A percentile compares a stretch with the other conserved stretches of the same genome.
Conservation (phyloP, 768 basidiomycete species). For the Gautieria morchelliformis region DNA sequence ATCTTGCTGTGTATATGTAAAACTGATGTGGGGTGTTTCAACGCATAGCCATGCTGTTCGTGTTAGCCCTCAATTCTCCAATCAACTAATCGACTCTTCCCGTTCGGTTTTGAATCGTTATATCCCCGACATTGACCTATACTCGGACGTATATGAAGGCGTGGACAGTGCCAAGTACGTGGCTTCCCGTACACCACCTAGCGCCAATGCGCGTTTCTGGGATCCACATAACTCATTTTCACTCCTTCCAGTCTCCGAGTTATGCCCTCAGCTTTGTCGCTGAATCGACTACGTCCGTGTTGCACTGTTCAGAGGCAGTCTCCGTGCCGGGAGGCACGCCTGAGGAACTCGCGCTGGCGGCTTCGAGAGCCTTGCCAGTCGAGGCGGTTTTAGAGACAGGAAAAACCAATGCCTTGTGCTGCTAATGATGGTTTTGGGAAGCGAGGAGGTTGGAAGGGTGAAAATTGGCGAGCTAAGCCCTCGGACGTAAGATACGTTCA, state of each 20-base stretch:
- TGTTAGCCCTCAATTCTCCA: conserved; percentile 94
- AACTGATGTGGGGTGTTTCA: conserved; percentile 3
- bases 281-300: conserved; percentile 82
- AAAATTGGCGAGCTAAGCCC: conserved; percentile 75
- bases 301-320: conserved; percentile 81
- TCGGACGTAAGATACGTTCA: conserved; percentile 52
- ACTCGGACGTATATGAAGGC: conserved; percentile 97
- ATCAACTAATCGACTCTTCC: conserved; percentile 92
- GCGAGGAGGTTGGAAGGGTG: conserved; percentile 91
- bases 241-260: conserved; percentile 70
- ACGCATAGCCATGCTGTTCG: conserved; percentile 82
- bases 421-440: conserved; percentile 90
- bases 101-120: conserved; percentile 90
- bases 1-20: no score
- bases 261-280: conserved; percentile 87
- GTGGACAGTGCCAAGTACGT: conserved; percentile 94
- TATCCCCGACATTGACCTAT: conserved; percentile 96
- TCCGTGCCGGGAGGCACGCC: conserved; percentile 79
- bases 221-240: neutral
- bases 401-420: conserved; percentile 82
- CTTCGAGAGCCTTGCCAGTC: conserved; percentile 65
- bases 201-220: neutral
- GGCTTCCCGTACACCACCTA: neutral
- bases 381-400: conserved; percentile 93
- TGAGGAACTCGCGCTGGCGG: conserved; percentile 83